Percentiles rank a stretch among this genome's conserved stretches.
Conservation (phyloP, 345 rosid genomes). For the Populus davidiana region DNA sequence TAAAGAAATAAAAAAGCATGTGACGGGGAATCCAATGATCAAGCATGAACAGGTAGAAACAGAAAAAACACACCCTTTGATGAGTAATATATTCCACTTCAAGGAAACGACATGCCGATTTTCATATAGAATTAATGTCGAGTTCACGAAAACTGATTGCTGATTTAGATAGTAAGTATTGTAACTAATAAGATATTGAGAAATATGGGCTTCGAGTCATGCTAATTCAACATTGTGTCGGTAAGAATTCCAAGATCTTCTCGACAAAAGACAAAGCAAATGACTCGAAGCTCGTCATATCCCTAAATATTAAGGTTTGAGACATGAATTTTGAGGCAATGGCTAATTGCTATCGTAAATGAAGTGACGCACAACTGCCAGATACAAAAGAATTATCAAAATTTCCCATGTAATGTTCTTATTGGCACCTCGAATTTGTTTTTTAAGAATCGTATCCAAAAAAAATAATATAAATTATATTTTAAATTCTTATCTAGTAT, state of each 20-base stretch:
- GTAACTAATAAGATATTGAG: neutral
- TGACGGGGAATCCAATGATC: slow-evolving; percentile 46
- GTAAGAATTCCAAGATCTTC: slow-evolving; percentile 16
- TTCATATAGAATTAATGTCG: slow-evolving; percentile 17
- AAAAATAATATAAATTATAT: too few species aligned
- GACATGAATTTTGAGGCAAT: neutral
- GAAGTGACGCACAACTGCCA: too few species aligned
- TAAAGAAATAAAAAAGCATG: slow-evolving; percentile 21
- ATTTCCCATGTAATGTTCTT: too few species aligned
- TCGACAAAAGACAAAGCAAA: slow-evolving; percentile 11
- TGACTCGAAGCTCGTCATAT: neutral
- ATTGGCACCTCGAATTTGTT: too few species aligned
- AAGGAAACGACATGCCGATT: slow-evolving; percentile 34
- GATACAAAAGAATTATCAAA: too few species aligned
- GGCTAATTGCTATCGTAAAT: too few species aligned
- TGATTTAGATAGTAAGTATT: slow-evolving; percentile 11
- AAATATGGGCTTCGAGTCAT: neutral
- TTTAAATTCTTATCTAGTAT: too few species aligned
- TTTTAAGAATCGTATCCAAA: too few species aligned
- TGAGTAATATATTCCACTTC: slow-evolving; percentile 31
- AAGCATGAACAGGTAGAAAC: slow-evolving; percentile 30
- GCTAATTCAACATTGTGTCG: slow-evolving; percentile 17
- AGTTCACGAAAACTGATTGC: slow-evolving; percentile 8
- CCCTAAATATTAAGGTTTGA: neutral
- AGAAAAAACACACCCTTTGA: slow-evolving; percentile 36